Evolutionary conservation across 495 filamentous ascomycete species (phyloP), one percentile per base, ranked within the genome.

Genomic region (Aspergillus asperescens): DNA sequence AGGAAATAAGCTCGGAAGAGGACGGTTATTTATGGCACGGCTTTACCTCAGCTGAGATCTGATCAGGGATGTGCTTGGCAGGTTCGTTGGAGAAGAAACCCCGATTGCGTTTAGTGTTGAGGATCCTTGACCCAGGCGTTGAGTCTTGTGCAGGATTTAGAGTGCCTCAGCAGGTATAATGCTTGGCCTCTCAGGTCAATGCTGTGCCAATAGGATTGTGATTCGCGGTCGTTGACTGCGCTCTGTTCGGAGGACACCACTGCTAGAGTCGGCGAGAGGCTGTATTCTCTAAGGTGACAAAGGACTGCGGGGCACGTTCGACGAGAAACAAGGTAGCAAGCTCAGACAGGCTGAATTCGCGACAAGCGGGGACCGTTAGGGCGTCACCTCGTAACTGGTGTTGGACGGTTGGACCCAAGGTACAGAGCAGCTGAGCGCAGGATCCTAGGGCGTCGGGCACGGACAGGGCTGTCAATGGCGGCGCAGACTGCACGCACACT

Each of bases 71-170:
- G 29, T 42, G 18, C 16, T 56, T 44, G 49, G 32, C 47, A 52
- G 43, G 34, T 29, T 25, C 41, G 38, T 27, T 51, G 47, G 35
- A 4, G 28, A 31, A 18, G 39, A 43, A 19, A 48, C 54, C 44
- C 60, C 53, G 61, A 61, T 59, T 47, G 35, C 58, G 58, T 64
- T 56, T 59, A 61, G 55, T 52, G 56, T 28, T 45, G 50, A 50
- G 32, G 40, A 46, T 41, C 37, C 20, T 44, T 49, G 60, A 61
- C 56, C 61, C 52, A 50, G 51, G 37, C 43, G 46, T 42, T 40
- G 48, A 56, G 55, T 41, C 52, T 48, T 42, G 58, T 58, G 63
- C 68, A 71, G 64, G 67, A 65, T 56, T 66, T 63, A 55, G 50
- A 40, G 38, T 43, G 64, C 52, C 54, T 57, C 62, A 62, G 60